Conservation (phyloP, 768 basidiomycete genomes). For the Bullera alba region DNA sequence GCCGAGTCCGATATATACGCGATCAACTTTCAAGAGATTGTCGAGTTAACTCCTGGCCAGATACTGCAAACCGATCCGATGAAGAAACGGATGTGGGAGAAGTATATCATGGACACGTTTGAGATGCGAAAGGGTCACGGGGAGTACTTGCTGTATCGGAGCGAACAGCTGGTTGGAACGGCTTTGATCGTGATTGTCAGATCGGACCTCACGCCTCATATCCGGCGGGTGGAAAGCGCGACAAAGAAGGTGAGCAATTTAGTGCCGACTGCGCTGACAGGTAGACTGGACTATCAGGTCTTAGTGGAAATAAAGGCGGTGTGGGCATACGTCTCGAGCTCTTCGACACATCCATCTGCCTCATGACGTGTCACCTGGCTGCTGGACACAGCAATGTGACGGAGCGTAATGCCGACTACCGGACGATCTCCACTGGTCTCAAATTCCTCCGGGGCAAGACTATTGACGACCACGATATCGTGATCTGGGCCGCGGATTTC, state of each 20-base stretch:
- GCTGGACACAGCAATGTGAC: conserved; percentile 87
- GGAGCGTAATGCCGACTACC: conserved; percentile 86
- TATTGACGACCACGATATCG: conserved; percentile 79
- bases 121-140: conserved; percentile 60
- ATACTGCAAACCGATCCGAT: conserved; percentile 94
- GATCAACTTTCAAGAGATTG: conserved; percentile 93
- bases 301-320: conserved; percentile 80
- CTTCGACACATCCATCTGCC: conserved; percentile 85
- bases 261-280: background rate
- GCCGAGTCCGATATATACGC: conserved; percentile 70
- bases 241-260: conserved; percentile 77
- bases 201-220: conserved; percentile 63
- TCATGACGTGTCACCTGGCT: conserved; percentile 90
- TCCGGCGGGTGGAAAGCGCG: conserved; percentile 86
- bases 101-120: conserved; percentile 68
- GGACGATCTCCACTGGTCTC: conserved; percentile 73
- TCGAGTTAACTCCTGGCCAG: conserved; percentile 93
- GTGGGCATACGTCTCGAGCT: conserved; percentile 89
- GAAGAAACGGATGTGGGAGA: conserved; percentile 87
- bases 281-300: conserved; percentile 57
- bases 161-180: conserved; percentile 96
- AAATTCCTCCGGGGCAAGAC: conserved; percentile 85
- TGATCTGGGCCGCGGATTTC: conserved; percentile 90
- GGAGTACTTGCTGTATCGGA: conserved; percentile 77
- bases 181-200: conserved; percentile 81